Evolutionary conservation across 2,329 filamentous ascomycete genomes (phyloP), one percentile per base, ranked within the genome.

Genomic region (Penicillium sp.): DNA sequence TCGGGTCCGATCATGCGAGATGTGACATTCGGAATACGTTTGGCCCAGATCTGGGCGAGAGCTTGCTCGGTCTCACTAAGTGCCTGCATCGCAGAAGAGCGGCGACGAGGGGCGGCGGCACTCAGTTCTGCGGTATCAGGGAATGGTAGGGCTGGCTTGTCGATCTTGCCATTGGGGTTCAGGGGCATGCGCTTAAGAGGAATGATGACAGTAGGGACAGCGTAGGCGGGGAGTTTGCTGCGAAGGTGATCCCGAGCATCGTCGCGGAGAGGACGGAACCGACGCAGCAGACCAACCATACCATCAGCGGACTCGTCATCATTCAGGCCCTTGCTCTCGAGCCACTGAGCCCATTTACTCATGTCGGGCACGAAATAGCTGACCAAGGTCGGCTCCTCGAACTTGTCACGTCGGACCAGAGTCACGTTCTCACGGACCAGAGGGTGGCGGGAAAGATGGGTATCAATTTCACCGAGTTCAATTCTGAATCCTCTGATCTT

Each of bases 401-500:
- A 84, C 63, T 87, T 86, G 73, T 96, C 87, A 72, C 90, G 84
- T 70, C 90, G 84, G 3, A 97, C 84, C 2, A 97, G 76, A 0
- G 93, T 97, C 60, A 90, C 86, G 72, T 89, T 91, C 60, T 97
- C 93, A 33, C 90, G 82, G 20, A 97, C 83, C 20, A 95, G 75
- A 1, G 84, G 85, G 72, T 90, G 84, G 37, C 85, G 82, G 47
- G 85, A 88, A 40, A 97, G 76, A 69, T 96, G 87, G 34, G 81
- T 88, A 71, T 97, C 92, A 60, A 97, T 97, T 61, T 97, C 94
- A 57, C 88, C 88, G 39, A 97, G 85, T 75, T 99, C 94, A 61
- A 99, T 96, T 55, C 93, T 83, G 80, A 97, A 97, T 1, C 93
- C 93, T 54, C 94, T 88, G 59, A 97, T 93, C 79, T 97, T 99